These are phyloP conservation scores for Lathyrus aphaca DNA, from an alignment of 306 rosid genomes.

Conservation along the genomic window DNA sequence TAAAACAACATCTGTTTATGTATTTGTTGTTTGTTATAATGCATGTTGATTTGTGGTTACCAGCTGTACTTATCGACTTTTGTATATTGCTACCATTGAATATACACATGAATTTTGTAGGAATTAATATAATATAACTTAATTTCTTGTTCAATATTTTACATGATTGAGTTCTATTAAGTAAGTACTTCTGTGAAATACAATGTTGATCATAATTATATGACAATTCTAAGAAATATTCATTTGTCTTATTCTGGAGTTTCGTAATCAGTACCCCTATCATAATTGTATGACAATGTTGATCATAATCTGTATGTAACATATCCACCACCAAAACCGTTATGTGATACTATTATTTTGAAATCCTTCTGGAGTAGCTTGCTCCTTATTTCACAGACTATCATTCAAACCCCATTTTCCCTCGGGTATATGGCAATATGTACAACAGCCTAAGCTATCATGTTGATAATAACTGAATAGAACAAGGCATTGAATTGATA, in stretches of 20 bases:
- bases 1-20: background rate
- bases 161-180: conserved; percentile 13
- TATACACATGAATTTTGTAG: conserved; percentile 10
- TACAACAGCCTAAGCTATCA: background rate
- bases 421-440: background rate
- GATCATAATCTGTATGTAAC: too few relatives aligned
- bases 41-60: conserved; percentile 11
- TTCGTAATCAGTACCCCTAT: background rate
- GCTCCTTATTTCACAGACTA: background rate
- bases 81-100: conserved; percentile 9
- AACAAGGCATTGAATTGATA: background rate
- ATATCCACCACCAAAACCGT: background rate
- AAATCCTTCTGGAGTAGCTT: background rate
- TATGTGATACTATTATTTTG: background rate
- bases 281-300: too few relatives aligned
- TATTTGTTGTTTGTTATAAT: conserved; percentile 10
- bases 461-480: background rate
- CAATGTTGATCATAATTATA: background rate
- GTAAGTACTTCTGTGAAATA: background rate
- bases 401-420: background rate
- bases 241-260: background rate
- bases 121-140: background rate
- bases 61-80: background rate
- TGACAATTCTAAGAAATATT: background rate
- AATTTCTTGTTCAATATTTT: conserved; percentile 2